A percentile compares a stretch with the other conserved stretches of the same genome.
phyloP scores from a whole-genome alignment of 345 rosid species.

The Pistacia integerrima region DNA sequence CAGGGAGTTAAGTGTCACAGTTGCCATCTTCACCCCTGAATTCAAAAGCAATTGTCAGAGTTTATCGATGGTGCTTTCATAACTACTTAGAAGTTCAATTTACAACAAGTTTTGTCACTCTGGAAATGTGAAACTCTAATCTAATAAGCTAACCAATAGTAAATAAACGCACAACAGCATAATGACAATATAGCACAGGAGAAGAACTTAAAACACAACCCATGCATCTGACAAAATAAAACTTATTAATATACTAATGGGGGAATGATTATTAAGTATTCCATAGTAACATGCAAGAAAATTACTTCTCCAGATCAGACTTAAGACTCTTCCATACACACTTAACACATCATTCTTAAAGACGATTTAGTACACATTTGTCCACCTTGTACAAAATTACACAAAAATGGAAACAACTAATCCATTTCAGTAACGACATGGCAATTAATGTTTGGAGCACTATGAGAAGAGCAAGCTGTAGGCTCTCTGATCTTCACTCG shows the following conservation, averaged over 20 bases:
- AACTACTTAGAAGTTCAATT: background rate
- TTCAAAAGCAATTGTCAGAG: conserved; percentile 3
- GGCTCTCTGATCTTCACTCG: conserved; percentile 64
- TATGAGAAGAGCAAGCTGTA: conserved; percentile 61
- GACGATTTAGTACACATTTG: conserved; percentile 5
- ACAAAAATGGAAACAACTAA: conserved; percentile 33
- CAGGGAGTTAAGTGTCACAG: conserved; percentile 42
- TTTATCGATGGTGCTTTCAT: background rate
- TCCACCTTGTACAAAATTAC: conserved; percentile 27
- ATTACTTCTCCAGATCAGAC: background rate
- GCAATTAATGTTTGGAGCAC: conserved; percentile 57
- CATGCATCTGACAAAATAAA: background rate
- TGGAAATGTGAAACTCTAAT: background rate
- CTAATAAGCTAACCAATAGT: background rate
- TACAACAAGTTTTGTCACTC: background rate
- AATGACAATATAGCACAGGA: background rate
- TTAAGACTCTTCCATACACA: background rate
- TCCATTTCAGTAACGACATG: conserved; percentile 35
- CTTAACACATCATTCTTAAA: background rate
- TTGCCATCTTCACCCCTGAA: conserved; percentile 49
- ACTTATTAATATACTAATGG: no score
- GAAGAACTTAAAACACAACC: background rate
- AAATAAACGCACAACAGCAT: background rate
- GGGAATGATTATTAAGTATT: no score
- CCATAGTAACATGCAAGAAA: no score